Conservation (phyloP, 257 asterid species). For the Primulina tabacum region DNA sequence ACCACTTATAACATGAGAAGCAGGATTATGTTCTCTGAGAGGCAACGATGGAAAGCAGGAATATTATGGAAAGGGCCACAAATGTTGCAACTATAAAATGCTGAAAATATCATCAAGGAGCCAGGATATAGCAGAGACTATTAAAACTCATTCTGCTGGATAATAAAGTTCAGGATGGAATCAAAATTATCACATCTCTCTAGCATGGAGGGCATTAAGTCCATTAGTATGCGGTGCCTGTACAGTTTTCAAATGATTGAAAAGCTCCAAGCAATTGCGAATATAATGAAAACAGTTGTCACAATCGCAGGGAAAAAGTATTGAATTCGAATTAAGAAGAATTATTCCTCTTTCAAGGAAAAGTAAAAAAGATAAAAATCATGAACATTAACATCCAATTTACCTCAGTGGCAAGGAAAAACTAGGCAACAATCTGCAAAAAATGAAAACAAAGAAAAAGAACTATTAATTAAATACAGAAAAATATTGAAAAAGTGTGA, state of each 20-base stretch:
- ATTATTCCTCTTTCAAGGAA: conserved; percentile 4
- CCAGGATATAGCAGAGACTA: background rate
- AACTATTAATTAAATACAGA: conserved; percentile 16
- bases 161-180: conserved; percentile 16
- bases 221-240: background rate
- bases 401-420: conserved; percentile 99
- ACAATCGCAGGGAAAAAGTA: background rate
- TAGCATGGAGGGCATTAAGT: background rate
- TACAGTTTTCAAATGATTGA: background rate
- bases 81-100: background rate
- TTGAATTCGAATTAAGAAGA: background rate
- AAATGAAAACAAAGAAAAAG: background rate
- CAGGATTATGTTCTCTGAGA: too few species aligned
- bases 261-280: conserved; percentile 13
- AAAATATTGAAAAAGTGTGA: background rate
- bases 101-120: background rate
- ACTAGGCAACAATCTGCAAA: conserved; percentile 83
- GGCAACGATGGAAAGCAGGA: too few species aligned
- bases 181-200: background rate
- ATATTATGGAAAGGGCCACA: too few species aligned
- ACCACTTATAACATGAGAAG: too few species aligned
- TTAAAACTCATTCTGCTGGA: conserved; percentile 8
- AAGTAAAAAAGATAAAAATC: background rate
- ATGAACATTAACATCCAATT: conserved; percentile 14
- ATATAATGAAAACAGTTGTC: background rate